Evolutionary conservation across 176 grass and related monocot species (phyloP).

Genomic region (Oryza meridionalis): DNA sequence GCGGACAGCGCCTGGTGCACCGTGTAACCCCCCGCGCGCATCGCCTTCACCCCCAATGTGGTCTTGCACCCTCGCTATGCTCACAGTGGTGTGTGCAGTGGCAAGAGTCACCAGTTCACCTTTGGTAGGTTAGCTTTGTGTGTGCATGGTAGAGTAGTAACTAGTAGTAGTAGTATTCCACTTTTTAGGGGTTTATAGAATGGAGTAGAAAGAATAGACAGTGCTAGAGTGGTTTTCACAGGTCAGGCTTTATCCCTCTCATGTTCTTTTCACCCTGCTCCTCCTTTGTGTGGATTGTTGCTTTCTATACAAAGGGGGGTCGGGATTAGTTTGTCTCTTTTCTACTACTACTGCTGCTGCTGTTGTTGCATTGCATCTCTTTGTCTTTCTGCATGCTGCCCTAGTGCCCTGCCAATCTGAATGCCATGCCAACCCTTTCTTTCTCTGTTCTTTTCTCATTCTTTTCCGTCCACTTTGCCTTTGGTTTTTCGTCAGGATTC

Average conservation of each 20-base stretch:
- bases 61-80: background rate
- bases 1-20: slow-evolving; percentile 83
- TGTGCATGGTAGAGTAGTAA: background rate
- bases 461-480: slow-evolving; percentile 16
- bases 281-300: background rate
- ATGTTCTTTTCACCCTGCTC: background rate
- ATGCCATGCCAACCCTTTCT: slow-evolving; percentile 15
- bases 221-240: background rate
- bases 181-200: background rate
- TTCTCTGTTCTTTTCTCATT: background rate
- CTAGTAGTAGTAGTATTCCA: background rate
- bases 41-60: slow-evolving; percentile 20
- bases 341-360: no score
- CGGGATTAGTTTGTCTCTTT: slow-evolving; percentile 12
- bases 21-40: slow-evolving; percentile 77
- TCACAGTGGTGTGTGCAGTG: background rate
- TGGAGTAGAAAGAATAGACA: background rate
- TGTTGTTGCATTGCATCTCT: slow-evolving; percentile 15
- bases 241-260: background rate
- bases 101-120: background rate
- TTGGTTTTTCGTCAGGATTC: slow-evolving; percentile 18
- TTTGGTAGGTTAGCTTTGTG: background rate
- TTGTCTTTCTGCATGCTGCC: slow-evolving; percentile 31
- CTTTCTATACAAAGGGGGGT: background rate
- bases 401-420: background rate